A percentile compares a stretch with the other conserved stretches of the same genome.
Conservation (phyloP, 1,139 yeast species). For the Fermentozyma sake region DNA sequence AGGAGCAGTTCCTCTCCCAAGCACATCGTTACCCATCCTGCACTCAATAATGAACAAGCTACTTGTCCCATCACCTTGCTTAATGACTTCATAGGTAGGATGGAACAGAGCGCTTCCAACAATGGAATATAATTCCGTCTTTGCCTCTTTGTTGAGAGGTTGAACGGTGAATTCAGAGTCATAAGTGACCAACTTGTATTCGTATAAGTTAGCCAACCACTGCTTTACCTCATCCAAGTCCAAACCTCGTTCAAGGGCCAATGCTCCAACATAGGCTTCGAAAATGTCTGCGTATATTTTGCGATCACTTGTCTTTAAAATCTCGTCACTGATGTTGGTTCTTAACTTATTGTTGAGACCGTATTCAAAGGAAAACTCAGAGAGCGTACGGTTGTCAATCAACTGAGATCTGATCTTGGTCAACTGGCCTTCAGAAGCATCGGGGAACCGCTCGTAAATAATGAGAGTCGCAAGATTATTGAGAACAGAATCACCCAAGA, state of each 20-base stretch:
- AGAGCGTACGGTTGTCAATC: conserved; percentile 70
- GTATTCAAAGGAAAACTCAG: conserved; percentile 67
- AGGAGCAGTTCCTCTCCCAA: conserved; percentile 60
- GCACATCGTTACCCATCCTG: conserved; percentile 46
- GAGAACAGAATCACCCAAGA: conserved; percentile 85
- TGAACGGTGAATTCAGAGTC: conserved; percentile 21
- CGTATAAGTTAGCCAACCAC: conserved; percentile 59
- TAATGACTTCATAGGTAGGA: conserved; percentile 52
- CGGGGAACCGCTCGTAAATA: conserved; percentile 61
- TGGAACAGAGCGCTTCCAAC: conserved; percentile 72
- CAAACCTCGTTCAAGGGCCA: conserved; percentile 56
- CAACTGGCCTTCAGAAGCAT: conserved; percentile 76
- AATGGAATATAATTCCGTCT: conserved; percentile 69
- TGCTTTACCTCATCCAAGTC: conserved; percentile 42
- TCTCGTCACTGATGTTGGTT: conserved; percentile 42
- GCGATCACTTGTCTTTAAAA: conserved; percentile 47
- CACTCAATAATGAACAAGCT: conserved; percentile 62
- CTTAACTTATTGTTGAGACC: conserved; percentile 61
- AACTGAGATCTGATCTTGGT: conserved; percentile 67
- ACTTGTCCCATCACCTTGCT: conserved; percentile 34
- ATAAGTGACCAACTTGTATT: conserved; percentile 21
- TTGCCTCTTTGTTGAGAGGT: conserved; percentile 57
- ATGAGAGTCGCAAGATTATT: conserved; percentile 69
- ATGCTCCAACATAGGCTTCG: conserved; percentile 89
- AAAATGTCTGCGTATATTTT: conserved; percentile 74